Base-by-base conservation (phyloP, 176 grass and related monocot species). In the Themeda triandra region DNA sequence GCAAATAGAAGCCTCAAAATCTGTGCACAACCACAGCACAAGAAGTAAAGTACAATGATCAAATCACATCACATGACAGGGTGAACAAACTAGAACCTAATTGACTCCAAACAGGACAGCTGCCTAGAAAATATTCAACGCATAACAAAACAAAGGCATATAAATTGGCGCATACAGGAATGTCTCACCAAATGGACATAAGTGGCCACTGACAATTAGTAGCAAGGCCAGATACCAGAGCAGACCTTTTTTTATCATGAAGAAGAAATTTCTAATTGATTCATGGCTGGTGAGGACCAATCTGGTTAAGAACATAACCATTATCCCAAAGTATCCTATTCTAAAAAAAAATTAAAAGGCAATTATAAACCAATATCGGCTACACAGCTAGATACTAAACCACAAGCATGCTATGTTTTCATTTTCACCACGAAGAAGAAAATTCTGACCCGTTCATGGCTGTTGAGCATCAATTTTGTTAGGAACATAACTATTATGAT, bases 1-100 rank as follows among this genome's bases (percentile, higher is more conserved):
- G n/a, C 19, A 86, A 77, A 81, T 9, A 24, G 40, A 46, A 46
- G 30, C 25, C 25, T 54, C 56, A 70, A 86, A 45, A 31, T 76
- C 4, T 5, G 25, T 82, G 32, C 72, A 51, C 25, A 59, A n/a
- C 24, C 36, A 15, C 65, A 33, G 68, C 9, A 4, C 35, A 86
- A 46, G 59, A 71, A 17, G 13, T 51, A 40, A 70, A 29, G 13
- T 64, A 65, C 31, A 79, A 40, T 28, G 42, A 90, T 82, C 41
- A 78, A 54, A 72, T 29, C 51, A 21, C 6, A 35, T 59, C 18
- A 31, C 41, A 81, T 77, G 31, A 71, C 9, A 80, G 29, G 76
- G 66, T 75, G 39, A 66, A 78, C 73, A 84, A 81, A 58, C 21
- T 36, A 24, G 45, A 71, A 69, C 44, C 19, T 59, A 60, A 45